phyloP scores from a whole-genome alignment of 2,329 filamentous ascomycete genomes.

The Myriosclerotinia duriaeana region DNA sequence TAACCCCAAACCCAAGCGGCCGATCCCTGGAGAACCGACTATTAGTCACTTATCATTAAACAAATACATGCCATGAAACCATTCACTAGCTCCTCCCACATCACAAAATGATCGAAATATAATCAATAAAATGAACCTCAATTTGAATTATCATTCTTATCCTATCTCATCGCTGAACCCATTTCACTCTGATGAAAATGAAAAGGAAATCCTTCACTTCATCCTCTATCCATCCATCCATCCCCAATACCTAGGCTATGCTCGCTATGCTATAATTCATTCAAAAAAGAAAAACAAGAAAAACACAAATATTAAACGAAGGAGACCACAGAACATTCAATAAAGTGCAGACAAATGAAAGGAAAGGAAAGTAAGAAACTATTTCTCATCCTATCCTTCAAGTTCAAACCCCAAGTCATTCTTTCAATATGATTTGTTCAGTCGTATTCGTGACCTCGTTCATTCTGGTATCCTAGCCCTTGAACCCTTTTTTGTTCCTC shows the following conservation, averaged over 20 bases:
- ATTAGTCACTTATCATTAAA: no score
- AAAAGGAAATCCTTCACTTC: not conserved
- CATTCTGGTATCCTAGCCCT: constrained; percentile 1
- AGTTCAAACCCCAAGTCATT: not conserved
- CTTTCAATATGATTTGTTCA: not conserved
- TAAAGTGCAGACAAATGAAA: constrained; percentile 2
- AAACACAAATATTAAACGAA: not conserved
- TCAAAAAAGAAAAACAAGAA: not conserved
- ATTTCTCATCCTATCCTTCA: not conserved
- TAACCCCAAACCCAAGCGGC: no score
- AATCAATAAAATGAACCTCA: no score
- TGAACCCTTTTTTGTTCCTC: not conserved
- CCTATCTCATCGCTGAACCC: no score
- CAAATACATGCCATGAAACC: no score
- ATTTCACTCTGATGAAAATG: no score
- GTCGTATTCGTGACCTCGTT: not conserved
- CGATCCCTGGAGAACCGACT: no score
- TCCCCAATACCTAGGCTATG: not conserved
- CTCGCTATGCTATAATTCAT: not conserved
- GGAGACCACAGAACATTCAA: no score
- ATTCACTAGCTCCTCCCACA: no score
- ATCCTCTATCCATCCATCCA: not conserved
- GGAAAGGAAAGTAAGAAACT: not conserved
- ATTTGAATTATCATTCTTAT: not conserved
- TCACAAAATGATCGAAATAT: no score